These are phyloP conservation scores for Encephalitozoon hellem DNA, from an alignment of 371 early-diverging fungal species.

Conservation along the genomic window DNA sequence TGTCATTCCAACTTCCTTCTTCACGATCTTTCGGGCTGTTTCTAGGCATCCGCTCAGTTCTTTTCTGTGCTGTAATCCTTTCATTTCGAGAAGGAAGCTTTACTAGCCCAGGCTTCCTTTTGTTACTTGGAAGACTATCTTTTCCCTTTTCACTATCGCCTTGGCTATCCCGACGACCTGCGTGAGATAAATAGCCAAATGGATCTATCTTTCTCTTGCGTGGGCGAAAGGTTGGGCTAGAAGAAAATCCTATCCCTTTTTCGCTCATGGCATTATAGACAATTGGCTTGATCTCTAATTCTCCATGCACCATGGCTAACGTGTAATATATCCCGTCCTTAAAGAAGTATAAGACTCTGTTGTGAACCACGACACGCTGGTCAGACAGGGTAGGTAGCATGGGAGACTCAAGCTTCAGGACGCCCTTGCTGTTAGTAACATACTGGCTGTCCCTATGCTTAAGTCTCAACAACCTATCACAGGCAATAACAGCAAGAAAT, in stretches of 20 bases:
- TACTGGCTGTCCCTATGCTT: conserved; percentile 9
- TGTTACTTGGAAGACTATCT: not conserved
- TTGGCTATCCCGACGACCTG: not conserved
- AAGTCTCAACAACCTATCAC: conserved; percentile 9
- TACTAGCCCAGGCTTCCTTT: not conserved
- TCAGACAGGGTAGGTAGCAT: not conserved
- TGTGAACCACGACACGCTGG: conserved; percentile 18
- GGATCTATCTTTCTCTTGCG: conserved; percentile 28
- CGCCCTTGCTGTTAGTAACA: conserved; percentile 1
- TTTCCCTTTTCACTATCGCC: not conserved
- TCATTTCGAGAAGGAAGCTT: not conserved
- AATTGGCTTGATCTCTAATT: conserved; percentile 22
- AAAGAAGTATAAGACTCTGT: conserved; percentile 16
- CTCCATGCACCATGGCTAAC: conserved; percentile 3
- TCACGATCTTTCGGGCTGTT: not conserved
- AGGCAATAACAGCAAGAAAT: not conserved
- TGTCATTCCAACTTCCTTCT: not conserved
- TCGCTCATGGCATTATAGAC: not conserved
- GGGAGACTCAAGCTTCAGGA: not conserved
- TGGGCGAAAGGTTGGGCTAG: not conserved
- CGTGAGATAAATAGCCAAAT: conserved; percentile 13
- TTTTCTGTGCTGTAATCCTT: not conserved
- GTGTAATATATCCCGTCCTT: conserved; percentile 17
- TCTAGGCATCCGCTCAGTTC: not conserved
- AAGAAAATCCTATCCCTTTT: not conserved